Base-by-base conservation (phyloP, 2,329 filamentous ascomycete species). In the Penicillium sp. region DNA sequence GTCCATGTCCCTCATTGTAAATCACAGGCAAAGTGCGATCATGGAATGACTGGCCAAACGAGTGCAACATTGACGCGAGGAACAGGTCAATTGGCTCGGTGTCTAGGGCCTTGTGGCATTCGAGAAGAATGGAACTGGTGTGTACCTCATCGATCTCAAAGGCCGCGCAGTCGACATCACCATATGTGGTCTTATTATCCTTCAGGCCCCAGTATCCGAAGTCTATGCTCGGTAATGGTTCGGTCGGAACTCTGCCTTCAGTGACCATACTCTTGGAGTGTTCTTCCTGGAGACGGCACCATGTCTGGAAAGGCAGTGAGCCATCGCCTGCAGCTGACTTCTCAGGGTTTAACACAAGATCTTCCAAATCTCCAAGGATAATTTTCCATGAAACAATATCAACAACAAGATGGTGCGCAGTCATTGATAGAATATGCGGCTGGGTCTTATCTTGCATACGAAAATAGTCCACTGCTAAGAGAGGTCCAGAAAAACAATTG, bases 1-100 rank as follows among this genome's bases (percentile, higher is more conserved):
- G 69, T 8, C 80, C 80, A 47, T 82, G 80, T 0, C 79, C 78
- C 65, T 82, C 80, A 26, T 80, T 81, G 61, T 77, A 78, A 44
- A 82, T 75, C 0, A 75, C 72, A 3, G 79, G 74, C 1, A 75
- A 60, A 1, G 68, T 31, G 21, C 79, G 70, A 46, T 79, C 75
- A 0, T 66, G 62, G 57, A 82, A 82, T 0, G 73, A 71, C 19
- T 71, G 69, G 3, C 71, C 73, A 64, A 82, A 82, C 0, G 80
- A 77, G 50, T 80, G 57, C 59, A 78, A 47, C 72, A 75, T 56
- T 26, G 75, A 61, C 67, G 76, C 58, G 3, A 76, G 63, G 33
- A 77, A 66, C 8, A 77, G 51, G 39, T 77, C 74, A 19, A 77
- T 67, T 1, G 72, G 69, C 50, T 77, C 73, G 0, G 75, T 76